These are phyloP conservation scores for Brasenia schreberi DNA, from an alignment of 164 flowering plant genomes.

Conservation along the genomic window DNA sequence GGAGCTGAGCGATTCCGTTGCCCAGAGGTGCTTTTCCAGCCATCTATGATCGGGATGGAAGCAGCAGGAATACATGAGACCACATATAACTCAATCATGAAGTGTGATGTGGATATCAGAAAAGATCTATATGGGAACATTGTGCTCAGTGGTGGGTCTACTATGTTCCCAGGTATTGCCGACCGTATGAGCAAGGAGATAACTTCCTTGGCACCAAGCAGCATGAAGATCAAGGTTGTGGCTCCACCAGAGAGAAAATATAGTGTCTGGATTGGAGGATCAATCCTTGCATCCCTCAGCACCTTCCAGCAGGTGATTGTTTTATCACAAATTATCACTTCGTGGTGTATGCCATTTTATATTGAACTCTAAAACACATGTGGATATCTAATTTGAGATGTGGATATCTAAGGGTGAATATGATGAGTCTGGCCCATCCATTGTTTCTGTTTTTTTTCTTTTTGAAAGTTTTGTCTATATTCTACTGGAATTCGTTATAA, in stretches of 20 bases:
- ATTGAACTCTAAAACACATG: too few species aligned
- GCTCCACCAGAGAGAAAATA: slow-evolving; percentile 67
- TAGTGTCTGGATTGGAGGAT: slow-evolving; percentile 60
- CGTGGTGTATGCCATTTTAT: too few species aligned
- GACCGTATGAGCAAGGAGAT: slow-evolving; percentile 74
- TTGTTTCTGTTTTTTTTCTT: too few species aligned
- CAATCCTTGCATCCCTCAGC: slow-evolving; percentile 53
- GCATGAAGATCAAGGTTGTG: slow-evolving; percentile 60
- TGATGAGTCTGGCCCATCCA: too few species aligned
- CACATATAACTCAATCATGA: slow-evolving; percentile 57
- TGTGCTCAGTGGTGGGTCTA: slow-evolving; percentile 57
- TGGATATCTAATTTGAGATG: too few species aligned
- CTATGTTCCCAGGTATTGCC: slow-evolving; percentile 62
- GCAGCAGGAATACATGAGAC: slow-evolving; percentile 58
- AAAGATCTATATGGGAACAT: slow-evolving; percentile 57
- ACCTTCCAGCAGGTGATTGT: slow-evolving; percentile 58
- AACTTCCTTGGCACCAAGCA: slow-evolving; percentile 60
- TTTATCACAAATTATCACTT: too few species aligned
- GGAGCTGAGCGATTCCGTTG: slow-evolving; percentile 67
- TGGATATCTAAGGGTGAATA: too few species aligned
- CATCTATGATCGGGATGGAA: slow-evolving; percentile 58
- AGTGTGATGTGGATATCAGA: slow-evolving; percentile 59
- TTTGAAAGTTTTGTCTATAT: too few species aligned
- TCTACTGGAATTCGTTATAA: too few species aligned
- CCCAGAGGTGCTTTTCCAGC: slow-evolving; percentile 71